Evolutionary conservation across 208 protist genomes (phyloP).

Genomic region (Leishmania lainsoni): DNA sequence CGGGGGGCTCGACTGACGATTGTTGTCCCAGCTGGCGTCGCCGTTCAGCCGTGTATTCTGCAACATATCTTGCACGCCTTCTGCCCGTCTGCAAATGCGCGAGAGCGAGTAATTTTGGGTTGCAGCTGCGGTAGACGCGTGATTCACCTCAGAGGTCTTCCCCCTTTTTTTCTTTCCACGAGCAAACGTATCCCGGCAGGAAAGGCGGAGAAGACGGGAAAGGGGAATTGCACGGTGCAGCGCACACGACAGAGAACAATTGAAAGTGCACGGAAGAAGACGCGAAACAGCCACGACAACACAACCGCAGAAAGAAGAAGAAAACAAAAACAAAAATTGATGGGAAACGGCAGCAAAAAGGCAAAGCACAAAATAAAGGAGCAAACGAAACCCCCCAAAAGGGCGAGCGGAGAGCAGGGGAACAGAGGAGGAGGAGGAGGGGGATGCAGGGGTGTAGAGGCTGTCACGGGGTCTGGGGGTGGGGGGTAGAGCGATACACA

Average conservation of each 20-base stretch:
- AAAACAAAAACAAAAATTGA: background rate
- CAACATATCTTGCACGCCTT: background rate
- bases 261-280: no score
- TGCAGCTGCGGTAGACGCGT: background rate
- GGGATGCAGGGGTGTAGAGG: background rate
- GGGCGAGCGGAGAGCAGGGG: background rate
- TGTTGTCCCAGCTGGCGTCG: background rate
- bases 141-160: background rate
- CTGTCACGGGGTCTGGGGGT: no score
- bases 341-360: background rate
- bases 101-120: background rate
- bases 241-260: background rate
- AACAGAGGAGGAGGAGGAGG: background rate
- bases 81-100: background rate
- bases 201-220: background rate
- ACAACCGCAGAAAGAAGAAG: background rate
- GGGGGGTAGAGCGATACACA: no score
- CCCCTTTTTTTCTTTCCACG: no score
- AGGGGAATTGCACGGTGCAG: background rate
- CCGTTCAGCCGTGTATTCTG: background rate
- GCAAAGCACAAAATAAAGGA: background rate
- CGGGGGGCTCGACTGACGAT: background rate
- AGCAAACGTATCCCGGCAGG: background rate
- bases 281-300: no score
- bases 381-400: background rate